Percentiles rank a stretch among this genome's conserved stretches.
phyloP scores from a whole-genome alignment of 768 basidiomycete species.

The Hericium rajendrae region DNA sequence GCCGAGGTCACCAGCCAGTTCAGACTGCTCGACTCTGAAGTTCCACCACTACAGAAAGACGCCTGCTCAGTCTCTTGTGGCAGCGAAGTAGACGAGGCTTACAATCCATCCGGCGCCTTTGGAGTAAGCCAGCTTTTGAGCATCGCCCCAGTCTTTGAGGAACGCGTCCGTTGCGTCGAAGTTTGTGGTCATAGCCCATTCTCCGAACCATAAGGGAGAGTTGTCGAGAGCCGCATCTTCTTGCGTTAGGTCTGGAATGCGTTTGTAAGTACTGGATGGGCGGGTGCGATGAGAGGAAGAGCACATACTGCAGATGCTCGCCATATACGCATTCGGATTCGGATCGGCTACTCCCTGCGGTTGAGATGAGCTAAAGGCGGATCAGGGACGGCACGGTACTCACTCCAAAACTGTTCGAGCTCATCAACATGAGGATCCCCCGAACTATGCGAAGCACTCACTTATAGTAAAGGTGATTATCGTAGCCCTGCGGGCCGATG shows the following conservation, averaged over 20 bases:
- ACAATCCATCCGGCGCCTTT: constrained; percentile 61
- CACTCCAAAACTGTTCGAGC: constrained; percentile 47
- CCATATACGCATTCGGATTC: constrained; percentile 55
- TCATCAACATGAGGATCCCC: background rate
- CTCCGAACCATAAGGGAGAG: constrained; percentile 44
- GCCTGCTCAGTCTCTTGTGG: background rate
- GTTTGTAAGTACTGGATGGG: background rate
- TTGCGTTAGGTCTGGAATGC: constrained; percentile 42
- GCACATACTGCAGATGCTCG: constrained; percentile 56
- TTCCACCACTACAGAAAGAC: constrained; percentile 47
- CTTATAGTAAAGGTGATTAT: constrained; percentile 75
- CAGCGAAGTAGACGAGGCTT: constrained; percentile 17
- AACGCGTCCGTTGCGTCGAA: constrained; percentile 55
- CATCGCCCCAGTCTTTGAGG: constrained; percentile 61
- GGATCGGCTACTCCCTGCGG: constrained; percentile 62
- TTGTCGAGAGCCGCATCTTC: constrained; percentile 34
- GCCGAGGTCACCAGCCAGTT: constrained; percentile 37
- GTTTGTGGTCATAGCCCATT: constrained; percentile 57
- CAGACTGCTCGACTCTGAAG: constrained; percentile 60
- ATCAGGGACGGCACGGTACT: background rate
- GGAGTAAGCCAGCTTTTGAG: constrained; percentile 59
- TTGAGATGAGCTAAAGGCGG: background rate
- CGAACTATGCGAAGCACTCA: constrained; percentile 25
- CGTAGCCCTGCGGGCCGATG: constrained; percentile 64
- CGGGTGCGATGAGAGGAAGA: background rate